These are phyloP conservation scores for Sclerotinia borealis DNA, from an alignment of 2,329 filamentous ascomycete species.

Conservation along the genomic window DNA sequence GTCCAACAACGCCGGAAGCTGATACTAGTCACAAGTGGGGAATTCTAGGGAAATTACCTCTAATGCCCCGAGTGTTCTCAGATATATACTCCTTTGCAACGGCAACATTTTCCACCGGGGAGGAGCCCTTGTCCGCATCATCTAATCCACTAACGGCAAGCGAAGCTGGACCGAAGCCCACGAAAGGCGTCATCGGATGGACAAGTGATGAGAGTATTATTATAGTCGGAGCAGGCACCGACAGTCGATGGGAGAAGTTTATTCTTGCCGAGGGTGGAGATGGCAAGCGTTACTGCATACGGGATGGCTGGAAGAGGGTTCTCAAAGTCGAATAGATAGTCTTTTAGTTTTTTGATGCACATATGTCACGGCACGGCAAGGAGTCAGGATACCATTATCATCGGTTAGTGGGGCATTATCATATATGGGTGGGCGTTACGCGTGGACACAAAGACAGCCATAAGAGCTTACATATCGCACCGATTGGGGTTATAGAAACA, in stretches of 20 bases:
- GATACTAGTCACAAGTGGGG: conserved; percentile 73
- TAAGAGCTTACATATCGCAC: not conserved
- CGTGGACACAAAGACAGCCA: not conserved
- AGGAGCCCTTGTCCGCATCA: conserved; percentile 64
- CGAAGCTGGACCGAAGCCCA: conserved; percentile 43
- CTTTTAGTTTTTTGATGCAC: not conserved
- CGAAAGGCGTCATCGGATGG: conserved; percentile 86
- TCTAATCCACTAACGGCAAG: conserved; percentile 41
- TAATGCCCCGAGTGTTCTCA: conserved; percentile 81
- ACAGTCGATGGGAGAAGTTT: conserved; percentile 86
- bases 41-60: conserved; percentile 72
- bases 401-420: not conserved
- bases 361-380: not conserved
- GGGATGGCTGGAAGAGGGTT: conserved; percentile 81
- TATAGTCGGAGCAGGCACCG: conserved; percentile 71
- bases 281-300: conserved; percentile 58
- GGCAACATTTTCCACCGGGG: conserved; percentile 74
- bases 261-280: conserved; percentile 61
- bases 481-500: not conserved
- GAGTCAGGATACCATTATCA: not conserved
- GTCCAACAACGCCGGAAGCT: conserved; percentile 35
- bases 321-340: conserved; percentile 37
- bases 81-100: conserved; percentile 84
- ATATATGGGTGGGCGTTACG: not conserved
- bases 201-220: conserved; percentile 65